Evolutionary conservation across 176 grass and related monocot genomes (phyloP).

Genomic region (Musa acuminata): DNA sequence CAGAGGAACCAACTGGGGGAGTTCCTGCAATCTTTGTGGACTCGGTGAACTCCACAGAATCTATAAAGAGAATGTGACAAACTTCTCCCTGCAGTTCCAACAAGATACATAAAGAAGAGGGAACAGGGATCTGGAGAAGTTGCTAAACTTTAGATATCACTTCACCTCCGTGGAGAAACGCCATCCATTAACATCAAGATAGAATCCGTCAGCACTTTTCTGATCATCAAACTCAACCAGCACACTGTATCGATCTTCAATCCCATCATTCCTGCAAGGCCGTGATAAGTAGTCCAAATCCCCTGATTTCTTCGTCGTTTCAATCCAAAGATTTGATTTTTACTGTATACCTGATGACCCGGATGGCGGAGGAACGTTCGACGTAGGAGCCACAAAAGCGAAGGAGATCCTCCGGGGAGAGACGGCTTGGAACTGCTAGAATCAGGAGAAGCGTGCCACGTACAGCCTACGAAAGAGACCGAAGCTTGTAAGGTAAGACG

Average conservation of each 20-base stretch:
- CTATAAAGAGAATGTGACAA: slow-evolving; percentile 77
- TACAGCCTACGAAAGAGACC: slow-evolving; percentile 23
- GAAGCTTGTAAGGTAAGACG: neutral
- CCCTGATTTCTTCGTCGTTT: neutral
- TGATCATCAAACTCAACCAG: slow-evolving; percentile 89
- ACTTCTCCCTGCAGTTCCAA: slow-evolving; percentile 61
- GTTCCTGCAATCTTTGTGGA: slow-evolving; percentile 43
- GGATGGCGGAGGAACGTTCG: slow-evolving; percentile 42
- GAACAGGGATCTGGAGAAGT: neutral
- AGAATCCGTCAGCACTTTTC: slow-evolving; percentile 60
- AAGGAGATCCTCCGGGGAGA: slow-evolving; percentile 74
- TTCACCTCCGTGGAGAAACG: slow-evolving; percentile 61
- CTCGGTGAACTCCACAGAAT: slow-evolving; percentile 51
- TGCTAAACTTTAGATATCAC: slow-evolving; percentile 23
- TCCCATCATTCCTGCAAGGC: slow-evolving; percentile 37
- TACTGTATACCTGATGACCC: slow-evolving; percentile 48
- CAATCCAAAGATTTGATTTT: neutral
- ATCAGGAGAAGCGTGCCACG: slow-evolving; percentile 58
- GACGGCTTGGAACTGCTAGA: slow-evolving; percentile 52
- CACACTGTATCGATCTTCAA: slow-evolving; percentile 87
- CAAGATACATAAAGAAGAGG: neutral
- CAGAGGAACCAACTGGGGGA: slow-evolving; percentile 59
- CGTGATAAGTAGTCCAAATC: neutral
- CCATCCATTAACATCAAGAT: slow-evolving; percentile 92
- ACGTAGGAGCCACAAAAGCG: slow-evolving; percentile 69